Base-by-base conservation (phyloP, 2,329 filamentous ascomycete genomes). In the Xylariales sp. region DNA sequence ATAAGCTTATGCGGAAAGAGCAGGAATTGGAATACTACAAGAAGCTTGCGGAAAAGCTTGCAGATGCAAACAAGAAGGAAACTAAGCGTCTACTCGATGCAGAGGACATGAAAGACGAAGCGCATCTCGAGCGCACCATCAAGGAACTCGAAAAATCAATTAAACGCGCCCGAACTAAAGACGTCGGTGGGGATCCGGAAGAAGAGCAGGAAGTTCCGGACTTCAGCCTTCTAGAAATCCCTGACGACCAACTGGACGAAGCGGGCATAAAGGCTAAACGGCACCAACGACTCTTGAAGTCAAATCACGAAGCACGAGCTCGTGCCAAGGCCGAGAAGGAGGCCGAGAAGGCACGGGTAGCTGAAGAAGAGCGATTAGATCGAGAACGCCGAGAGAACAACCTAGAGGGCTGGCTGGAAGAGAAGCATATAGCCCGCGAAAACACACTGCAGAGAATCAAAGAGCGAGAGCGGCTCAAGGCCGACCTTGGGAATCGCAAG, bases 261-360 rank as follows among this genome's bases (percentile, higher is more conserved):
- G 93, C 94, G 5, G 90, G 90, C 16, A 78, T 98, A 67, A 98
- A 97, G 80, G 90, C 95, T 75, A 99, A 99, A 81, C 90, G 93
- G 12, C 93, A 97, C 73, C 96, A 99, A 78, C 89, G 93, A 39
- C 85, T 99, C 0, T 89, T 97, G 82, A 99, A 98, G 80, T 94
- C 94, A 1, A 97, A 97, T 74, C 91, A 97, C 75, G 96, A 98
- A 71, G 96, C 96, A 4, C 89, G 96, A 16, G 92, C 92, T 30
- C 90, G 96, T n/a, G 94, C 96, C 43, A 98, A 97, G 81, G 92
- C 92, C 0, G 96, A 99, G 78, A 99, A 98, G 79, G 94, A 97
- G 75, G 91, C 91, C 1, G 96, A 98, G 75, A 96, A 93, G 80
- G 93, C 93, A 0, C 88, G 96, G 6, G 79, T 91, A 68, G 93